Percentiles rank a stretch among this genome's conserved stretches.
These are phyloP conservation scores for Pseudocercospora eumusae DNA, from an alignment of 2,329 filamentous ascomycete species.

Conservation along the genomic window DNA sequence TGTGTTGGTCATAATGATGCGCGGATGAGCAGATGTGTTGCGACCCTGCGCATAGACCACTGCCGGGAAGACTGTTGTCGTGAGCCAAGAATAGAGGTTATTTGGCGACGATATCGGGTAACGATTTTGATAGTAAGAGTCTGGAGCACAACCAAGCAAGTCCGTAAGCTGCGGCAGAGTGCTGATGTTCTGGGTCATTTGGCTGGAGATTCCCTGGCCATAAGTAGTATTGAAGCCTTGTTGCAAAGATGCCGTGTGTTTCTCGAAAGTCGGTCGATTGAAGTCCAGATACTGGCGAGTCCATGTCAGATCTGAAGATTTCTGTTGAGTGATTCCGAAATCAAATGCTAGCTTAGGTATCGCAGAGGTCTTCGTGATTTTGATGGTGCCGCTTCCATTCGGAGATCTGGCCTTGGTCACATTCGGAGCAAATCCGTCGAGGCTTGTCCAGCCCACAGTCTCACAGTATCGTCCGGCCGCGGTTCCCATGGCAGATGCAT, in stretches of 20 bases:
- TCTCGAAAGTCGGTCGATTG: slow-evolving; percentile 66
- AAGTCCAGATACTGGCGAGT: slow-evolving; percentile 67
- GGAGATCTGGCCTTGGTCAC: slow-evolving; percentile 46
- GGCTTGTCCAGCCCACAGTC: slow-evolving; percentile 67
- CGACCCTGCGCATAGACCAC: slow-evolving; percentile 55
- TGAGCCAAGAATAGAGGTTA: slow-evolving; percentile 27
- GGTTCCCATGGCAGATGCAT: slow-evolving; percentile 61
- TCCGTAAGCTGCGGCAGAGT: slow-evolving; percentile 24
- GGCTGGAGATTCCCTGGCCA: slow-evolving; percentile 22
- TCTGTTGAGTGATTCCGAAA: slow-evolving; percentile 28
- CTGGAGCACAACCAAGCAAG: slow-evolving; percentile 23
- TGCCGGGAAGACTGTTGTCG: slow-evolving; percentile 38
- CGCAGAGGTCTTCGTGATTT: slow-evolving; percentile 36
- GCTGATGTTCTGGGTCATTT: slow-evolving; percentile 25
- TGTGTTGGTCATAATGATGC: slow-evolving; percentile 63
- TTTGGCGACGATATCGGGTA: slow-evolving; percentile 20
- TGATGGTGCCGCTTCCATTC: slow-evolving; percentile 41
- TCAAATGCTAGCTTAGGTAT: slow-evolving; percentile 10
- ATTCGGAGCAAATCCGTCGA: slow-evolving; percentile 58
- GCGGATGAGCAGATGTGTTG: slow-evolving; percentile 50
- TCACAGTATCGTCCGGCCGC: slow-evolving; percentile 67
- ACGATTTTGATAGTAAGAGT: slow-evolving; percentile 23
- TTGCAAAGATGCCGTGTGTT: slow-evolving; percentile 52
- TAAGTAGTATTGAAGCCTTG: slow-evolving; percentile 26
- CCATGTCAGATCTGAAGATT: slow-evolving; percentile 43